A percentile compares a stretch with the other conserved stretches of the same genome.
Conservation (phyloP, 257 asterid genomes). For the Plantago ovata region DNA sequence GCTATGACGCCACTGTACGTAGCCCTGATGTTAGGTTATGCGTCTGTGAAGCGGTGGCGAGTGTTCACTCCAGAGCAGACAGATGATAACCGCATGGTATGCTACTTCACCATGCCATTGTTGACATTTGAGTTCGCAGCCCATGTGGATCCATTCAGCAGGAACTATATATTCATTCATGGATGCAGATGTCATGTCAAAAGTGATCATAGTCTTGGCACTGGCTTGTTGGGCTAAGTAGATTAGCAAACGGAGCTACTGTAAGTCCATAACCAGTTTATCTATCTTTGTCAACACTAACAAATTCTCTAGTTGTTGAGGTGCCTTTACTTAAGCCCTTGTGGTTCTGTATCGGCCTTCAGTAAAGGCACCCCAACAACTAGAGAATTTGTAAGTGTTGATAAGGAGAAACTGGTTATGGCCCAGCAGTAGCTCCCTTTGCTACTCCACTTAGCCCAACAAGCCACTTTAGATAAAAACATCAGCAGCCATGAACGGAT, state of each 20-base stretch:
- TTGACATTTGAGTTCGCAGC: constrained; percentile 58
- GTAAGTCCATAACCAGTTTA: constrained; percentile 57
- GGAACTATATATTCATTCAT: constrained; percentile 50
- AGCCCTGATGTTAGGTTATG: constrained; percentile 43
- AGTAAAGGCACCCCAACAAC: constrained; percentile 63
- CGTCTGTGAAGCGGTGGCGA: constrained; percentile 60
- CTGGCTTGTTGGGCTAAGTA: constrained; percentile 46
- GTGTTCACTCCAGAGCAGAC: constrained; percentile 44
- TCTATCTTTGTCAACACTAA: constrained; percentile 48
- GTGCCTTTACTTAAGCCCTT: constrained; percentile 49
- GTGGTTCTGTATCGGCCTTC: constrained; percentile 54
- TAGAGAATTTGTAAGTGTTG: constrained; percentile 46
- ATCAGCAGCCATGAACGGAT: constrained; percentile 43
- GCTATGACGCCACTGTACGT: constrained; percentile 53
- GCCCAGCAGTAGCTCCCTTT: constrained; percentile 49
- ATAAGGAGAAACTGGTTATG: constrained; percentile 55
- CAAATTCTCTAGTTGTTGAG: constrained; percentile 53
- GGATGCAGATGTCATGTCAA: constrained; percentile 50
- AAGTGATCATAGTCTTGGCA: constrained; percentile 31
- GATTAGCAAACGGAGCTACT: constrained; percentile 33
- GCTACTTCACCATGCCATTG: constrained; percentile 46
- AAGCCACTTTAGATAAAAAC: constrained; percentile 38
- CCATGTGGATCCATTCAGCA: constrained; percentile 46
- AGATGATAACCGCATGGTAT: constrained; percentile 38
- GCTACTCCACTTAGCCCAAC: constrained; percentile 44